A percentile compares a stretch with the other conserved stretches of the same genome.
These are phyloP conservation scores for Amaranthus hypochondriacus DNA, from an alignment of 148 eudicot species.

Conservation along the genomic window DNA sequence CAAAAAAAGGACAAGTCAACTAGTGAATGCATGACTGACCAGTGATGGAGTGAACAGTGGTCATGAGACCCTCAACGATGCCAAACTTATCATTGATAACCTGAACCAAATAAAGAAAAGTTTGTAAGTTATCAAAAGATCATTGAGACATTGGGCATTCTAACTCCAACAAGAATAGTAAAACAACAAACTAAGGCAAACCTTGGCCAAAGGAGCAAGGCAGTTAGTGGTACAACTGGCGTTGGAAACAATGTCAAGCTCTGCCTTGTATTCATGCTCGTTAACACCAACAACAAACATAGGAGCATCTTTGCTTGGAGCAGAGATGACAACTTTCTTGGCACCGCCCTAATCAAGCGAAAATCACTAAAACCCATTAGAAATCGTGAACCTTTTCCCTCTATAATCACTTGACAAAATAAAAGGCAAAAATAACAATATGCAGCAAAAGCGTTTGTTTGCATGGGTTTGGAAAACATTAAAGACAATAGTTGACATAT, in stretches of 20 bases:
- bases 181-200: neutral
- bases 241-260: constrained; percentile 48
- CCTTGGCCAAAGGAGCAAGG: constrained; percentile 60
- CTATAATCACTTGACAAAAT: no score
- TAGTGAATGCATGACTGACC: constrained; percentile 23
- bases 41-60: constrained; percentile 56
- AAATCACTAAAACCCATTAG: neutral
- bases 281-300: constrained; percentile 65
- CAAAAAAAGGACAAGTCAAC: neutral
- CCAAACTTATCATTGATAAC: constrained; percentile 53
- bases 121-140: neutral
- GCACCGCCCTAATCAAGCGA: constrained; percentile 43
- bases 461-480: no score
- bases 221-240: constrained; percentile 62
- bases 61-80: constrained; percentile 62
- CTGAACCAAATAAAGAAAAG: constrained; percentile 2
- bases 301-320: constrained; percentile 62
- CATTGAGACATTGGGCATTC: neutral
- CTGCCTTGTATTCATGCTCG: constrained; percentile 51
- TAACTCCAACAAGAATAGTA: neutral
- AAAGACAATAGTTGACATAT: no score
- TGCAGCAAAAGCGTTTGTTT: no score
- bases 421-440: no score
- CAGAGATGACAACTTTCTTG: constrained; percentile 57
- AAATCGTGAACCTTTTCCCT: neutral